Conservation (phyloP, 805 yeast species). For the Isabelozyma rhagii region DNA sequence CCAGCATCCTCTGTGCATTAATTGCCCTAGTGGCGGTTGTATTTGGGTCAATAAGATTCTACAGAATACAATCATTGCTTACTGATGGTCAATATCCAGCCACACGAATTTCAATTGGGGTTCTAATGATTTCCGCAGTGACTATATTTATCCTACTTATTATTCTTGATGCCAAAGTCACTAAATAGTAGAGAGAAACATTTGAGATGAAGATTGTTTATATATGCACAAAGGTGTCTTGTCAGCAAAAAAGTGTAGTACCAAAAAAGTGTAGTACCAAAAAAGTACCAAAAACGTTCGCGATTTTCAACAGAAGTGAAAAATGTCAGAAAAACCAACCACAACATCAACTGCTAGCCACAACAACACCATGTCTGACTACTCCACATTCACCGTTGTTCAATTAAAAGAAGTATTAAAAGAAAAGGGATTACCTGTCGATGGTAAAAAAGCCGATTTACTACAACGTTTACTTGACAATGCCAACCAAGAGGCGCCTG, state of each 20-base stretch:
- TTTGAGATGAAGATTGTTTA: no score
- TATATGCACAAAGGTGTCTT: no score
- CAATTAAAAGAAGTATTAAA: slow-evolving; percentile 80
- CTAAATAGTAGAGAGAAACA: no score
- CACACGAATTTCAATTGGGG: slow-evolving; percentile 14
- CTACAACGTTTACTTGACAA: slow-evolving; percentile 60
- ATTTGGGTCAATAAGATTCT: slow-evolving; percentile 21
- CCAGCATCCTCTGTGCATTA: slow-evolving; percentile 11
- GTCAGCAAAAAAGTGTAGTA: no score
- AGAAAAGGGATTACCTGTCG: slow-evolving; percentile 59
- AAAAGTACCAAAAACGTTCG: background rate
- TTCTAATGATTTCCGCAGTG: slow-evolving; percentile 14
- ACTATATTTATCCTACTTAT: slow-evolving; percentile 16
- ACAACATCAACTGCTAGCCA: background rate
- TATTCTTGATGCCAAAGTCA: slow-evolving; percentile 2
- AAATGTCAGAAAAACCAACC: background rate
- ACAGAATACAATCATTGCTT: slow-evolving; percentile 21
- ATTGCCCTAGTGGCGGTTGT: slow-evolving; percentile 14
- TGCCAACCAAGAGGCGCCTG: slow-evolving; percentile 34
- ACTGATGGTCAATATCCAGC: slow-evolving; percentile 20
- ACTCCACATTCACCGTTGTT: slow-evolving; percentile 69
- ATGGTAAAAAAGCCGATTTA: slow-evolving; percentile 81
- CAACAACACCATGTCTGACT: slow-evolving; percentile 43
- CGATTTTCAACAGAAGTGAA: background rate
- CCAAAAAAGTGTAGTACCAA: background rate